These are phyloP conservation scores for Chenopodium formosanum DNA, from an alignment of 148 eudicot species.

Conservation along the genomic window DNA sequence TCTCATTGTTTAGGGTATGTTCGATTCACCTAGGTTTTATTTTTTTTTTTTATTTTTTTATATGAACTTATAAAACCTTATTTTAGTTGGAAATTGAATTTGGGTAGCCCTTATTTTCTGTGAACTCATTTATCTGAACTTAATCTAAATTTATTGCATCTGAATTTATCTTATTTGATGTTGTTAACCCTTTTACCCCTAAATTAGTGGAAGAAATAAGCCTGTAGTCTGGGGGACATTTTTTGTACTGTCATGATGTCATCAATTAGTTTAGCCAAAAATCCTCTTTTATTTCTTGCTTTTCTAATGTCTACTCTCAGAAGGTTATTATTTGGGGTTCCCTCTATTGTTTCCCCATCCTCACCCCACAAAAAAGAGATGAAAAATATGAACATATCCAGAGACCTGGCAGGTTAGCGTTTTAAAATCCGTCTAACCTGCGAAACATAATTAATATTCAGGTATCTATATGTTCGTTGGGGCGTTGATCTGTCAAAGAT, in stretches of 20 bases:
- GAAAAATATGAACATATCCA: not conserved
- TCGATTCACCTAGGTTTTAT: too few relatives aligned
- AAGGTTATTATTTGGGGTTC: not conserved
- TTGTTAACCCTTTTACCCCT: too few relatives aligned
- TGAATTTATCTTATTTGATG: too few relatives aligned
- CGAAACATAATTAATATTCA: conserved; percentile 21
- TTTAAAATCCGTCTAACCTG: not conserved
- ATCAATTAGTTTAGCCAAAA: not conserved
- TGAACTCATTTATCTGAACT: too few relatives aligned
- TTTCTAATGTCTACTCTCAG: too few relatives aligned
- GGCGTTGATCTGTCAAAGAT: conserved; percentile 66
- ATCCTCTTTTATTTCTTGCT: not conserved
- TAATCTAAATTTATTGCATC: too few relatives aligned
- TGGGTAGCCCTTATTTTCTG: too few relatives aligned
- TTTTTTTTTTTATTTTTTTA: too few relatives aligned
- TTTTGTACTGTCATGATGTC: not conserved
- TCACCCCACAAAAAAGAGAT: not conserved
- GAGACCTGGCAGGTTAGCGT: not conserved
- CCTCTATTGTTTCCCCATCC: not conserved
- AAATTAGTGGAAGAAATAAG: too few relatives aligned
- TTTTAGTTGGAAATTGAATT: too few relatives aligned
- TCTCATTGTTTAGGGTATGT: not conserved
- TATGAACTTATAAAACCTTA: too few relatives aligned
- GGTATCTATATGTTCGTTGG: conserved; percentile 88
- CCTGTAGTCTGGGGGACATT: not conserved